Evolutionary conservation across 2,329 filamentous ascomycete species (phyloP).

Genomic region (Aaosphaeria pasadenensis): DNA sequence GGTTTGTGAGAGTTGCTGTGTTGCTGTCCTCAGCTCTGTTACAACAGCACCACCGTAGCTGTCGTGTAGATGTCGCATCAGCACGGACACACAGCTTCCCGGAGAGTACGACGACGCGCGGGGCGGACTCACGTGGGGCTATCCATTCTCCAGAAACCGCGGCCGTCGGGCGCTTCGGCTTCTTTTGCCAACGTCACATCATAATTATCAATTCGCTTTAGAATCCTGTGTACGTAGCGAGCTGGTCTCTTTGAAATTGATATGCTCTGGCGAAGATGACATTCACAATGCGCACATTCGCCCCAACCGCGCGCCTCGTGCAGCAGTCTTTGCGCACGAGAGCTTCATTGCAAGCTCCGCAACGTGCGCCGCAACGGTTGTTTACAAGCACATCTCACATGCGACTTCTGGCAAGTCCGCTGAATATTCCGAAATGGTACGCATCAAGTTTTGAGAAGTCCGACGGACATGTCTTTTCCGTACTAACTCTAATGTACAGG

Average conservation of each 20-base stretch:
- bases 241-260: not conserved
- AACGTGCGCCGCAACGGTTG: slow-evolving; percentile 12
- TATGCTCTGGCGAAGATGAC: slow-evolving; percentile 2
- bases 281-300: slow-evolving; percentile 16
- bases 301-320: slow-evolving; percentile 10
- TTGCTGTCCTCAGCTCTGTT: no score
- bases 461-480: no score
- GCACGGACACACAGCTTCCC: no score
- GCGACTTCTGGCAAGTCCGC: slow-evolving; percentile 24
- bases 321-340: slow-evolving; percentile 3
- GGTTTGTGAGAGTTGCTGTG: no score
- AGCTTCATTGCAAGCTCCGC: not conserved
- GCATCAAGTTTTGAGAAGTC: not conserved
- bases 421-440: slow-evolving; percentile 44
- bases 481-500: slow-evolving; percentile 53
- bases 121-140: slow-evolving; percentile 2
- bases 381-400: slow-evolving; percentile 23
- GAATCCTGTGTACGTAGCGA: not conserved
- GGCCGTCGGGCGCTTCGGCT: slow-evolving; percentile 3
- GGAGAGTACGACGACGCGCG: no score
- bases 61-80: no score
- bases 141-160: no score
- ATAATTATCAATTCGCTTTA: not conserved
- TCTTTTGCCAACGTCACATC: not conserved
- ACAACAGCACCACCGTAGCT: no score